Evolutionary conservation across 2,329 filamentous ascomycete genomes (phyloP).

Genomic region (Aspergillus glaucus): DNA sequence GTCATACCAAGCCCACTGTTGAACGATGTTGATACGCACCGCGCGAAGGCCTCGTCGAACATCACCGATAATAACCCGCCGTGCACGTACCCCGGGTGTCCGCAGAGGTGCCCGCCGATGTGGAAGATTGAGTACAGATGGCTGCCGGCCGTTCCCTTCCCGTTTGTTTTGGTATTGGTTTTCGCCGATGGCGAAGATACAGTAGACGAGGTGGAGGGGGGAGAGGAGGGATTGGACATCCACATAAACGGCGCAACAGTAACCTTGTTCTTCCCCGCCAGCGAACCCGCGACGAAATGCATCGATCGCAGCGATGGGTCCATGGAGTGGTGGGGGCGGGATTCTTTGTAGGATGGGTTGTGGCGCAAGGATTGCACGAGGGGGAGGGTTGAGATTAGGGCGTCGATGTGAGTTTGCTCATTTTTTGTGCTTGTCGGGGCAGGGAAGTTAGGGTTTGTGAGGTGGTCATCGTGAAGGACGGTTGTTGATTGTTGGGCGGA

Average conservation of each 20-base stretch:
- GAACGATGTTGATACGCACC: constrained; percentile 27
- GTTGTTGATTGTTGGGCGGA: not conserved
- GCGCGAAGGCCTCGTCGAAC: constrained; percentile 33
- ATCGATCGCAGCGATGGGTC: constrained; percentile 59
- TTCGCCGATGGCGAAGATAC: not conserved
- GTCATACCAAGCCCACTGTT: constrained; percentile 31
- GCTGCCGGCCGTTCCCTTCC: constrained; percentile 7
- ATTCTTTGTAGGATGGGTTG: constrained; percentile 61
- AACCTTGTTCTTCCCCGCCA: constrained; percentile 67
- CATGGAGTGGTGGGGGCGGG: constrained; percentile 78
- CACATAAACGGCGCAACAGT: constrained; percentile 64
- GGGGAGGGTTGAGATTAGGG: constrained; percentile 48
- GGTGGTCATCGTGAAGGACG: not conserved
- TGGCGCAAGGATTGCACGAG: constrained; percentile 60
- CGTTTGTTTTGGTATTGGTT: not conserved
- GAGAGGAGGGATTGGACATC: constrained; percentile 7
- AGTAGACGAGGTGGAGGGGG: not conserved
- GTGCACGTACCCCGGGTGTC: constrained; percentile 31
- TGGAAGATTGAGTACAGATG: constrained; percentile 21
- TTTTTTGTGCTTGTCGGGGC: not conserved
- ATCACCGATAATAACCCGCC: constrained; percentile 29
- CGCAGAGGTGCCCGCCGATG: constrained; percentile 27
- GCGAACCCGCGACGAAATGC: constrained; percentile 72
- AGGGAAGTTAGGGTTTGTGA: not conserved
- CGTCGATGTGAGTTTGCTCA: constrained; percentile 12